Conservation (phyloP, 306 rosid species). For the Trifolium repens region DNA sequence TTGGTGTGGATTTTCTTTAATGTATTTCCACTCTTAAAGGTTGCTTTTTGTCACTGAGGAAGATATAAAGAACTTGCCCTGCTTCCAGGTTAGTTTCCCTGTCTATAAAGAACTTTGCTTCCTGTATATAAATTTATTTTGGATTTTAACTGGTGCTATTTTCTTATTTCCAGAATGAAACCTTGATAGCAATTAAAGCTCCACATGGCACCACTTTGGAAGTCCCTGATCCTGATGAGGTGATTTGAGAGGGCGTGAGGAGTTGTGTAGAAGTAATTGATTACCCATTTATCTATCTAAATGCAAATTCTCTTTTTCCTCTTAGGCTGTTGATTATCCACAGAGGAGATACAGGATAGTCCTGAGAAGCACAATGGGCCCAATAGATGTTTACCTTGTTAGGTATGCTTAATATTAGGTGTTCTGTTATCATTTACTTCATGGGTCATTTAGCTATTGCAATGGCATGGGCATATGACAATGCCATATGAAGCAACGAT, state of each 20-base stretch:
- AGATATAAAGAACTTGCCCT: constrained; percentile 89
- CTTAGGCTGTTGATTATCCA: constrained; percentile 90
- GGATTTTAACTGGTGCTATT: constrained; percentile 25
- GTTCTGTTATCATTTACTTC: constrained; percentile 23
- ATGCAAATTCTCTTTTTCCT: constrained; percentile 42
- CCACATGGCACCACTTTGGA: constrained; percentile 97
- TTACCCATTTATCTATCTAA: constrained; percentile 40
- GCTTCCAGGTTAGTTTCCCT: constrained; percentile 73
- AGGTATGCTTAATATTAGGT: constrained; percentile 59
- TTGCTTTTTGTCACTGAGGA: constrained; percentile 97
- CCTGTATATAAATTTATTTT: constrained; percentile 25
- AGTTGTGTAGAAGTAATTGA: constrained; percentile 5
- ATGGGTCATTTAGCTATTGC: constrained; percentile 35
- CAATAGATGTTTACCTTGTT: constrained; percentile 96
- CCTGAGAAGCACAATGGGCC: constrained; percentile 97
- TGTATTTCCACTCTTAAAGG: constrained; percentile 49
- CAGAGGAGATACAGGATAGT: constrained; percentile 95
- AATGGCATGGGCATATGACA: constrained; percentile 31
- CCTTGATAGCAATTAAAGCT: constrained; percentile 96
- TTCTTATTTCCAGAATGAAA: constrained; percentile 79
- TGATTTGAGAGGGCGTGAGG: constrained; percentile 45
- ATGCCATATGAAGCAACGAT: constrained; percentile 35
- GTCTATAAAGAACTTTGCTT: constrained; percentile 21
- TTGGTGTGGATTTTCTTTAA: constrained; percentile 29
- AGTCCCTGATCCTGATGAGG: constrained; percentile 99